Percentiles rank a stretch among this genome's conserved stretches.
These are phyloP conservation scores for Daedaleopsis sinensis DNA, from an alignment of 768 basidiomycete genomes.

Conservation along the genomic window DNA sequence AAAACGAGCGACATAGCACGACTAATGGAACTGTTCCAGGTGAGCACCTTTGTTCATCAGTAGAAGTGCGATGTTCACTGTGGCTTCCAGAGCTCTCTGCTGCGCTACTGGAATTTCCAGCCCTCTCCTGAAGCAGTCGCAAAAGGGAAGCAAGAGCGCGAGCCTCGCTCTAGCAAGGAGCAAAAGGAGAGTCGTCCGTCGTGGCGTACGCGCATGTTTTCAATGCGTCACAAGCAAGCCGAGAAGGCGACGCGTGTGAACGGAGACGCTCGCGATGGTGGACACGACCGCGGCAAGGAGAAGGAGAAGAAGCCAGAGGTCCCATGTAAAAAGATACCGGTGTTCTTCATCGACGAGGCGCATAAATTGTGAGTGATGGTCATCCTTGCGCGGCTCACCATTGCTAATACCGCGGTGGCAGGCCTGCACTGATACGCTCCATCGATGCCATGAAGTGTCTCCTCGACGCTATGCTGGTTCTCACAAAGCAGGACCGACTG, in stretches of 20 bases:
- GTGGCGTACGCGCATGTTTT: constrained; percentile 25
- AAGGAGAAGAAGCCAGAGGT: constrained; percentile 37
- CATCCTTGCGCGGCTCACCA: neutral
- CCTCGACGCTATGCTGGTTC: constrained; percentile 82
- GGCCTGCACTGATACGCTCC: constrained; percentile 75
- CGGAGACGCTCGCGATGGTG: constrained; percentile 6
- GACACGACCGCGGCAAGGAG: constrained; percentile 35
- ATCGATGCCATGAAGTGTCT: constrained; percentile 82
- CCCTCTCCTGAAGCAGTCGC: constrained; percentile 30
- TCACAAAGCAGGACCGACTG: constrained; percentile 86
- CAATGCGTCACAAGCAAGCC: constrained; percentile 16
- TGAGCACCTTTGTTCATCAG: constrained; percentile 15
- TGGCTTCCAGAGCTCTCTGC: constrained; percentile 57
- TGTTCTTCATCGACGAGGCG: constrained; percentile 85
- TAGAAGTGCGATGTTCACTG: neutral
- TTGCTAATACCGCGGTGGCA: constrained; percentile 29
- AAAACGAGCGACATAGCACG: constrained; percentile 81
- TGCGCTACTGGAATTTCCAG: constrained; percentile 75
- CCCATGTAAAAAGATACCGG: constrained; percentile 68
- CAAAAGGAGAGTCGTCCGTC: constrained; percentile 12
- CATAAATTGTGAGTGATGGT: constrained; percentile 65
- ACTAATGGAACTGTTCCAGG: constrained; percentile 86
- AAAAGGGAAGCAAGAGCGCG: constrained; percentile 12
- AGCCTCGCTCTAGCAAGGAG: constrained; percentile 9
- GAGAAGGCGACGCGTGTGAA: constrained; percentile 14